A percentile compares a stretch with the other conserved stretches of the same genome.
Evolutionary conservation across 257 asterid species (phyloP).

Genomic region (Gentiana straminea): DNA sequence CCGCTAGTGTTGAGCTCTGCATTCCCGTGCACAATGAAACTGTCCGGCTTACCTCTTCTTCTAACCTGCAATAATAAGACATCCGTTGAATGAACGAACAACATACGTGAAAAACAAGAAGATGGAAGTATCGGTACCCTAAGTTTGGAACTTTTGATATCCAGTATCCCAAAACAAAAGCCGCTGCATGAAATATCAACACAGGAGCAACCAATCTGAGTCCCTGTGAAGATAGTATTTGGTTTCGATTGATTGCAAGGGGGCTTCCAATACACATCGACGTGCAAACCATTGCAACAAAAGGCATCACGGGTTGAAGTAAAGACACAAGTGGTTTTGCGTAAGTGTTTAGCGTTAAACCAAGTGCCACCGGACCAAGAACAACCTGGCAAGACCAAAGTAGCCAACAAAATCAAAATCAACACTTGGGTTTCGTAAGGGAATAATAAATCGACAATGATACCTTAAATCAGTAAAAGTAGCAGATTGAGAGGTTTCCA

Average conservation of each 20-base stretch:
- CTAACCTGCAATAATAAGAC: slow-evolving; percentile 38
- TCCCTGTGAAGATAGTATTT: slow-evolving; percentile 79
- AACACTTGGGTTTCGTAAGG: background rate
- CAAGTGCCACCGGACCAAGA: slow-evolving; percentile 76
- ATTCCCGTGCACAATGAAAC: slow-evolving; percentile 90
- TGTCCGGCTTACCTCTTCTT: slow-evolving; percentile 80
- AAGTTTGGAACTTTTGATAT: slow-evolving; percentile 54
- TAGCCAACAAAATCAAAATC: background rate
- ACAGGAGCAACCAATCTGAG: slow-evolving; percentile 73
- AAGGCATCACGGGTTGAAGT: slow-evolving; percentile 89
- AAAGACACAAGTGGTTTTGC: slow-evolving; percentile 80
- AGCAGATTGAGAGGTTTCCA: too few relatives aligned
- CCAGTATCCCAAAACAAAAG: slow-evolving; percentile 92
- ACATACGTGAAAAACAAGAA: background rate
- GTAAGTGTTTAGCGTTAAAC: slow-evolving; percentile 67
- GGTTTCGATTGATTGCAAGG: slow-evolving; percentile 78
- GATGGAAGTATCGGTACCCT: slow-evolving; percentile 36
- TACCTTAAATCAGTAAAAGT: too few relatives aligned
- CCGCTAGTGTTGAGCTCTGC: slow-evolving; percentile 96
- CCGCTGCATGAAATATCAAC: slow-evolving; percentile 63
- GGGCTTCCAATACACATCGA: slow-evolving; percentile 97
- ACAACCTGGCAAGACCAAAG: slow-evolving; percentile 50
- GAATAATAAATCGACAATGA: too few relatives aligned
- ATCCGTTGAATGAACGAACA: background rate
- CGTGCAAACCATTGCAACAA: slow-evolving; percentile 89